phyloP scores from a whole-genome alignment of 768 basidiomycete species.

The Tephrocybe sp. region DNA sequence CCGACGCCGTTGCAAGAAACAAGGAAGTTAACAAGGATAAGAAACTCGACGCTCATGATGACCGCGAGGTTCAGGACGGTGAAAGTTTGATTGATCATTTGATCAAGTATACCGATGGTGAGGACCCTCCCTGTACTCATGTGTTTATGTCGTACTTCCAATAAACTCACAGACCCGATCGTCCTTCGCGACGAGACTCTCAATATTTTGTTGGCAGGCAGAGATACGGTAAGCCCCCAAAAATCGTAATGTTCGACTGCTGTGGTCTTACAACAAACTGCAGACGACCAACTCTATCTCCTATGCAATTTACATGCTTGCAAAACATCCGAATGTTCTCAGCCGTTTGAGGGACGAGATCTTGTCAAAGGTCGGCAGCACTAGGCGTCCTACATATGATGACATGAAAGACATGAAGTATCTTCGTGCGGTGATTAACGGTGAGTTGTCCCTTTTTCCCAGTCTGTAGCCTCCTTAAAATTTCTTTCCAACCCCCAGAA shows the following conservation, averaged over 20 bases:
- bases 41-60: constrained; percentile 24
- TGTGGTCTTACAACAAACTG: not conserved
- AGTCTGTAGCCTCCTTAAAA: not conserved
- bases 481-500: constrained; percentile 24
- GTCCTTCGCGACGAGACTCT: constrained; percentile 48
- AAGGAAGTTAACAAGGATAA: not conserved
- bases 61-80: constrained; percentile 31
- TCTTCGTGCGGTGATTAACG: constrained; percentile 36
- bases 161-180: constrained; percentile 23
- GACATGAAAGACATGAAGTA: constrained; percentile 48
- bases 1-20: constrained; percentile 40
- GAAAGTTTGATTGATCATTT: constrained; percentile 48
- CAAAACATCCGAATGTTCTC: constrained; percentile 40
- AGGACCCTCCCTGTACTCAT: constrained; percentile 7
- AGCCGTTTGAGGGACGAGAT: constrained; percentile 41
- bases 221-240: constrained; percentile 44
- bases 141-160: not conserved
- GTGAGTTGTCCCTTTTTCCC: constrained; percentile 10
- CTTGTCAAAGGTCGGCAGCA: constrained; percentile 34
- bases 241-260: not conserved
- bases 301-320: constrained; percentile 42
- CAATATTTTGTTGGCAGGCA: constrained; percentile 57
- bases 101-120: constrained; percentile 51
- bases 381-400: constrained; percentile 37
- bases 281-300: constrained; percentile 41